A percentile compares a stretch with the other conserved stretches of the same genome.
Evolutionary conservation across 352 stramenopile species (phyloP).

Genomic region (Thalassiosira oceanica): DNA sequence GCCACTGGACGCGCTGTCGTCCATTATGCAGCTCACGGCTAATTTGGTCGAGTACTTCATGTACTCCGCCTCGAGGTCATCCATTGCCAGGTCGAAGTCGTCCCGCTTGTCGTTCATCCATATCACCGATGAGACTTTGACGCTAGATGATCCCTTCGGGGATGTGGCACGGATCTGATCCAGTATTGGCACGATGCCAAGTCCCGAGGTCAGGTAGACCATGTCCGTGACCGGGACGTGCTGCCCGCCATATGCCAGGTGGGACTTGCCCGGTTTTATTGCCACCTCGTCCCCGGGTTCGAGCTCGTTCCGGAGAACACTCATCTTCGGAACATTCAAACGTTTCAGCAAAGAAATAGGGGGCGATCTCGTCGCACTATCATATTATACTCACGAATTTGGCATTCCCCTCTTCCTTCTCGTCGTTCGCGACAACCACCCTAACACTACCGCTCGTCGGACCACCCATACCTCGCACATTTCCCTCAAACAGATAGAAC

Average conservation of each 20-base stretch:
- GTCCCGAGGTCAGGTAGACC: constrained; percentile 58
- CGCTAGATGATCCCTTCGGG: constrained; percentile 49
- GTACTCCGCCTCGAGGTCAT: constrained; percentile 65
- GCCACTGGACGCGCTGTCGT: constrained; percentile 41
- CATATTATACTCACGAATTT: constrained; percentile 61
- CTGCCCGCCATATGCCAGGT: constrained; percentile 51
- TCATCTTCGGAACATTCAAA: constrained; percentile 20
- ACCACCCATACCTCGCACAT: no score
- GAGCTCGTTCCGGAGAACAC: constrained; percentile 54
- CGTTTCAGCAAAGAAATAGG: constrained; percentile 10
- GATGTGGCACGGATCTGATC: constrained; percentile 63
- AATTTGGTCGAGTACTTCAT: constrained; percentile 69
- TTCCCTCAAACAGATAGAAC: constrained; percentile 53
- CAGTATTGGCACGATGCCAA: constrained; percentile 62
- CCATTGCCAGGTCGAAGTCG: constrained; percentile 65
- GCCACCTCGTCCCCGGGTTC: constrained; percentile 66
- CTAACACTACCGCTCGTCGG: no score
- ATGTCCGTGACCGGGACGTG: constrained; percentile 73
- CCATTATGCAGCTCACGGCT: constrained; percentile 64
- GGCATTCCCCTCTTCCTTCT: constrained; percentile 36
- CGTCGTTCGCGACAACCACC: no score
- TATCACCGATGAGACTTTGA: constrained; percentile 55
- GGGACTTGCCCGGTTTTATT: constrained; percentile 55
- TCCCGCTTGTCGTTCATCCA: constrained; percentile 61
- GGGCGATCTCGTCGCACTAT: no score